These are phyloP conservation scores for Coprinopsis marcescibilis DNA, from an alignment of 768 basidiomycete genomes.

Conservation along the genomic window DNA sequence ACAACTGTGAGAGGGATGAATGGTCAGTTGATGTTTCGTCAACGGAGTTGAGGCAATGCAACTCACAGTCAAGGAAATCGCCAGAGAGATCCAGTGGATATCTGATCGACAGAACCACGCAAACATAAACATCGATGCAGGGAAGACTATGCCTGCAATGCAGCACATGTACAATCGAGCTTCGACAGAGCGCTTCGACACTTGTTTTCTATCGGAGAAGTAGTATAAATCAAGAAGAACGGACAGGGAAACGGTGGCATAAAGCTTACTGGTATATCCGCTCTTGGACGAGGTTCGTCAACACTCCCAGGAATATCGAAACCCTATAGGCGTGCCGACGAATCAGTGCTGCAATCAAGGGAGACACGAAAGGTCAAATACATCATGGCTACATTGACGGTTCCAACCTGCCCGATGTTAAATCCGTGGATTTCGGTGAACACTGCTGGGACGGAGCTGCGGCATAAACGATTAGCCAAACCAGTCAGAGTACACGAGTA, in stretches of 20 bases:
- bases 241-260: neutral
- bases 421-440: conserved; percentile 55
- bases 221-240: no score
- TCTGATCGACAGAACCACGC: conserved; percentile 52
- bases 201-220: conserved; percentile 15
- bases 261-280: conserved; percentile 36
- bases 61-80: conserved; percentile 41
- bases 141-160: conserved; percentile 41
- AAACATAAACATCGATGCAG: conserved; percentile 58
- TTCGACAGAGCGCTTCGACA: conserved; percentile 31
- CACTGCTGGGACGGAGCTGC: conserved; percentile 50
- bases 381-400: conserved; percentile 51
- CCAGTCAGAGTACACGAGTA: conserved; percentile 26
- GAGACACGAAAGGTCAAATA: conserved; percentile 21
- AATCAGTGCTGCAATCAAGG: conserved; percentile 1
- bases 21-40: neutral
- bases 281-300: conserved; percentile 41
- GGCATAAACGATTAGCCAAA: neutral
- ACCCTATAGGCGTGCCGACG: conserved; percentile 30
- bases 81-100: conserved; percentile 53
- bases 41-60: neutral
- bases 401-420: conserved; percentile 49
- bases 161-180: conserved; percentile 50
- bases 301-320: conserved; percentile 41
- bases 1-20: conserved; percentile 27